These are phyloP conservation scores for Fagopyrum homotropicum DNA, from an alignment of 148 eudicot species.

Conservation along the genomic window DNA sequence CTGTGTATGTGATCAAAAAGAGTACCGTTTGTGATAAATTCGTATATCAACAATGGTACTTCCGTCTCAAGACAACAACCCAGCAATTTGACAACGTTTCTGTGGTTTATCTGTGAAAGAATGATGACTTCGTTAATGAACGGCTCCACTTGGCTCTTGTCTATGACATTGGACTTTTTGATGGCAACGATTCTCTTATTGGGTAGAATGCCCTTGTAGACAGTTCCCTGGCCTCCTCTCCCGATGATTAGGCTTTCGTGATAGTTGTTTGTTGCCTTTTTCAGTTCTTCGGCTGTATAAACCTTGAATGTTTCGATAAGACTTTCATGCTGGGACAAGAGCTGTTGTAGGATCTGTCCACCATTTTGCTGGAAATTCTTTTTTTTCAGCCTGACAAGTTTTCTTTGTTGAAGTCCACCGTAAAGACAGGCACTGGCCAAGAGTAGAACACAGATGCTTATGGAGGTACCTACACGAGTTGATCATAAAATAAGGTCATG, in stretches of 20 bases:
- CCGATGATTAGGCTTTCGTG: neutral
- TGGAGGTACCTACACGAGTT: neutral
- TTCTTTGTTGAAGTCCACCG: neutral
- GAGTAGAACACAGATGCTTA: neutral
- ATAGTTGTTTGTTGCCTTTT: constrained; percentile 2
- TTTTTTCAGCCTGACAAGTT: neutral
- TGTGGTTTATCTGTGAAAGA: constrained; percentile 3
- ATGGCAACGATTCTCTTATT: neutral
- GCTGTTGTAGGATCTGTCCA: neutral
- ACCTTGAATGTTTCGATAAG: neutral
- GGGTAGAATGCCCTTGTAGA: neutral
- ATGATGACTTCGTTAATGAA: constrained; percentile 4
- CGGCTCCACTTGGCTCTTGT: neutral
- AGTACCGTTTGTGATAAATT: neutral
- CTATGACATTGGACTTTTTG: neutral
- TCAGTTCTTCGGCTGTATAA: neutral
- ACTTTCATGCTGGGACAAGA: neutral
- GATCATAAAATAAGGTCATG: too few relatives aligned
- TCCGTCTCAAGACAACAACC: constrained; percentile 8
- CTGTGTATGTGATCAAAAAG: neutral
- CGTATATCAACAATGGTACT: neutral
- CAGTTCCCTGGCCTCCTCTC: neutral
- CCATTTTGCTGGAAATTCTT: neutral
- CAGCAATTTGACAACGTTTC: neutral
- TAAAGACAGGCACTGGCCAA: neutral